Evolutionary conservation across 2,329 filamentous ascomycete genomes (phyloP).

Genomic region (Helicocarpus griseus): DNA sequence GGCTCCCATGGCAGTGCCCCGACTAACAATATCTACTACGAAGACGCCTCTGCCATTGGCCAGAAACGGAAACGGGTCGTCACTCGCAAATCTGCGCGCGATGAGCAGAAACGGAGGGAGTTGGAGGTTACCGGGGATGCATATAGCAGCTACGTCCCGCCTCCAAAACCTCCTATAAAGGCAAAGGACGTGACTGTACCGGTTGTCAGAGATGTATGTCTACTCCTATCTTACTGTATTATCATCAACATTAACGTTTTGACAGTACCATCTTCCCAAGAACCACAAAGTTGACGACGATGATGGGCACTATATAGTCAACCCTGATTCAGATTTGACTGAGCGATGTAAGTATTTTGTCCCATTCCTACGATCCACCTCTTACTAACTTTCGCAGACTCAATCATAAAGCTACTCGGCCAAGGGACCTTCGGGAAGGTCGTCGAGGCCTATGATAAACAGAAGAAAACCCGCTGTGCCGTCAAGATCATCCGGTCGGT

Average conservation of each 20-base stretch:
- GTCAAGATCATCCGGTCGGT: slow-evolving; percentile 98
- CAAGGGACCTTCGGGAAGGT: slow-evolving; percentile 99
- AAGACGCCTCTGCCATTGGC: slow-evolving; percentile 57
- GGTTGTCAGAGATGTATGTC: slow-evolving; percentile 49
- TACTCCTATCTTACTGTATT: not conserved
- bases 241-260: slow-evolving; percentile 5
- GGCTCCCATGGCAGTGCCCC: slow-evolving; percentile 51
- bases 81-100: slow-evolving; percentile 68
- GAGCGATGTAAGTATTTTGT: slow-evolving; percentile 64
- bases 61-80: slow-evolving; percentile 78
- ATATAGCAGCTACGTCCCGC: slow-evolving; percentile 72
- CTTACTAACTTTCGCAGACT: slow-evolving; percentile 48
- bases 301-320: slow-evolving; percentile 93
- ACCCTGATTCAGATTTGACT: slow-evolving; percentile 75
- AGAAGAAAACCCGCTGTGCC: slow-evolving; percentile 70
- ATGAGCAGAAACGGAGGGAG: slow-evolving; percentile 71
- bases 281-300: slow-evolving; percentile 82
- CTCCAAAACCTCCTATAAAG: slow-evolving; percentile 81
- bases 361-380: not conserved
- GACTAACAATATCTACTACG: slow-evolving; percentile 52
- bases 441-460: slow-evolving; percentile 77
- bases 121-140: slow-evolving; percentile 60
- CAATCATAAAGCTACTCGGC: slow-evolving; percentile 79
- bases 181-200: slow-evolving; percentile 64
- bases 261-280: slow-evolving; percentile 38